Evolutionary conservation across 768 basidiomycete species (phyloP).

Genomic region (Cyclocybe cylindracea): DNA sequence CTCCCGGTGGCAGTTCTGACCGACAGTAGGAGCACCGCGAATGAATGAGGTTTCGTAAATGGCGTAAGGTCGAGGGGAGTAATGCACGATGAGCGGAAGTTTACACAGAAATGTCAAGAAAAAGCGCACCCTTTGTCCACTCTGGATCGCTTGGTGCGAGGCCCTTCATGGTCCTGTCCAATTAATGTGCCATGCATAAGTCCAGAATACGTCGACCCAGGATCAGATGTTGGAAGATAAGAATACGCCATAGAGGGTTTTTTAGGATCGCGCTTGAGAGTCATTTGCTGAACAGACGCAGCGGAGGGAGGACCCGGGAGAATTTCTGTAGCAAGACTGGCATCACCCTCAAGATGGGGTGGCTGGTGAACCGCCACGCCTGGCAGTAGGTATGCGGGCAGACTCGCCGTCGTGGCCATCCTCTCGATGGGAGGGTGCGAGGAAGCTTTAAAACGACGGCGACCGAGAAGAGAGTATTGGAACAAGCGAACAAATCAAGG

Average conservation of each 20-base stretch:
- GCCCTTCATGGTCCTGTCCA: constrained; percentile 64
- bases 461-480: constrained; percentile 28
- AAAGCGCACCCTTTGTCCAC: constrained; percentile 68
- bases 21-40: constrained; percentile 16
- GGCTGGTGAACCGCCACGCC: constrained; percentile 76
- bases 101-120: constrained; percentile 18
- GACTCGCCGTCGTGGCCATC: constrained; percentile 75
- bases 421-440: constrained; percentile 25
- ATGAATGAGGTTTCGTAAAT: constrained; percentile 18
- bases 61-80: constrained; percentile 11
- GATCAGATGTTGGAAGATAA: constrained; percentile 83
- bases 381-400: constrained; percentile 73
- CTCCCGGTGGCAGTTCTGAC: constrained; percentile 60
- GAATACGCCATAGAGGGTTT: constrained; percentile 71
- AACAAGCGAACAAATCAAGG: constrained; percentile 38
- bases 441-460: constrained; percentile 25
- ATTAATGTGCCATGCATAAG: constrained; percentile 67
- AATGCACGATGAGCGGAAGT: constrained; percentile 10
- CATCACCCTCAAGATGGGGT: constrained; percentile 80
- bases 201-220: constrained; percentile 86
- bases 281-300: constrained; percentile 66
- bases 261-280: constrained; percentile 78
- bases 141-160: constrained; percentile 72
- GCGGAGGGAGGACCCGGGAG: constrained; percentile 85
- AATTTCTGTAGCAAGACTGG: constrained; percentile 84